Percentiles rank a stretch among this genome's conserved stretches.
phyloP scores from a whole-genome alignment of 805 yeast genomes.

The Kazachstania taianensis region DNA sequence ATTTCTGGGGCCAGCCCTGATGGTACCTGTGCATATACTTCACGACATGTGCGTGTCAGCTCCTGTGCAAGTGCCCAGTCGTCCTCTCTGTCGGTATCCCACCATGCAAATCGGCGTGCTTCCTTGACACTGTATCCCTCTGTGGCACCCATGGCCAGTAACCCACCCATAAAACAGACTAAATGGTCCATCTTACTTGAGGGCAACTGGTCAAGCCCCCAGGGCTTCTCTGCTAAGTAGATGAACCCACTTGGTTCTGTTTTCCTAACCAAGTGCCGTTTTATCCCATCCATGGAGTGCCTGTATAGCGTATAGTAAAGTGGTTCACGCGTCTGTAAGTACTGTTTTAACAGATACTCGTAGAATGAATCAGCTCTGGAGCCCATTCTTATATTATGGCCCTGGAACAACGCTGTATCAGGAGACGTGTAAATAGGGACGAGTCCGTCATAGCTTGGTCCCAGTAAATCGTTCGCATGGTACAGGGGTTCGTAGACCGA shows the following conservation, averaged over 20 bases:
- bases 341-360: slow-evolving; percentile 80
- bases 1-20: slow-evolving; percentile 87
- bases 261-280: slow-evolving; percentile 48
- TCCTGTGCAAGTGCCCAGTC: slow-evolving; percentile 67
- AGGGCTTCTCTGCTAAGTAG: slow-evolving; percentile 67
- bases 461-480: slow-evolving; percentile 34
- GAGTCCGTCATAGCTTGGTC: slow-evolving; percentile 49
- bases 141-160: slow-evolving; percentile 83
- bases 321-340: slow-evolving; percentile 58
- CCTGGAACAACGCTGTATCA: slow-evolving; percentile 58
- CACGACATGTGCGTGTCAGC: slow-evolving; percentile 70
- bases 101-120: slow-evolving; percentile 44
- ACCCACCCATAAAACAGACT: slow-evolving; percentile 86
- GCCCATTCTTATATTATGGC: slow-evolving; percentile 64
- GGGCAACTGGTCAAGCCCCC: slow-evolving; percentile 47
- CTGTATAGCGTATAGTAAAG: slow-evolving; percentile 66
- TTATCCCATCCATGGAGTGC: slow-evolving; percentile 69
- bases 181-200: slow-evolving; percentile 83
- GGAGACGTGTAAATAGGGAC: slow-evolving; percentile 77
- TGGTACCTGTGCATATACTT: slow-evolving; percentile 63
- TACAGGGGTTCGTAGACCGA: slow-evolving; percentile 63
- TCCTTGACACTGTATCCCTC: slow-evolving; percentile 47
- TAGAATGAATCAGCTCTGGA: slow-evolving; percentile 91
- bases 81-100: slow-evolving; percentile 49
- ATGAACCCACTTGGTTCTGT: slow-evolving; percentile 55